A percentile compares a stretch with the other conserved stretches of the same genome.
Conservation (phyloP, 2,329 filamentous ascomycete species). For the Diplodia sapinea region DNA sequence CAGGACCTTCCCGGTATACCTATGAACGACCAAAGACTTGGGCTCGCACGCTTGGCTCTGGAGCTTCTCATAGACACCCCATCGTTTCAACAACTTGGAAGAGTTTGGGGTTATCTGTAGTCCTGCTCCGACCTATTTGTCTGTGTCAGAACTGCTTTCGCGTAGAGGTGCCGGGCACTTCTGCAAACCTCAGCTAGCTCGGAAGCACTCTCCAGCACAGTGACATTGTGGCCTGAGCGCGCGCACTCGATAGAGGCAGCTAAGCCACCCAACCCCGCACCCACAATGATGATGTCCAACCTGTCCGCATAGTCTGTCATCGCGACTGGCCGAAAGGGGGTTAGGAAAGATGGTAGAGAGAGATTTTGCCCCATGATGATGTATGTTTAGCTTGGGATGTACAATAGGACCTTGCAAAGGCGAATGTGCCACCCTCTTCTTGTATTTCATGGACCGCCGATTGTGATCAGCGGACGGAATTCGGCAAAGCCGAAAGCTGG, state of each 20-base stretch:
- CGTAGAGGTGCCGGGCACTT: not conserved
- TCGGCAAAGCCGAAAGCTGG: slow-evolving; percentile 12
- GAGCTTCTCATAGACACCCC: slow-evolving; percentile 56
- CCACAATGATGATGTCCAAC: slow-evolving; percentile 38
- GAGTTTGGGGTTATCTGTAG: slow-evolving; percentile 49
- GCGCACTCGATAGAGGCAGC: slow-evolving; percentile 53
- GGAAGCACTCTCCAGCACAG: slow-evolving; percentile 50
- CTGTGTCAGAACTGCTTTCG: not conserved
- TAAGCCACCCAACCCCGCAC: slow-evolving; percentile 52
- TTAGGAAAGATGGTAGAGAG: slow-evolving; percentile 5
- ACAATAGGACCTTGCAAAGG: not conserved
- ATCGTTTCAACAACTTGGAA: slow-evolving; percentile 57
- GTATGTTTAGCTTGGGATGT: not conserved
- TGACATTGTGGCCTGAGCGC: slow-evolving; percentile 49
- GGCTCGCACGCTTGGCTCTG: slow-evolving; percentile 51
- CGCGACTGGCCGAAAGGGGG: not conserved
- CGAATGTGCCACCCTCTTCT: slow-evolving; percentile 4
- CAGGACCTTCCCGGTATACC: slow-evolving; percentile 57
- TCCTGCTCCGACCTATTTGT: slow-evolving; percentile 43
- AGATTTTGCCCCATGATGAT: slow-evolving; percentile 8
- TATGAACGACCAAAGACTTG: slow-evolving; percentile 56
- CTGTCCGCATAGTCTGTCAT: not conserved
- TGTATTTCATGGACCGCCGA: not conserved
- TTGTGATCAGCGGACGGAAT: not conserved
- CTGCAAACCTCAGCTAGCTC: slow-evolving; percentile 50